Evolutionary conservation across 345 rosid species (phyloP), one percentile per base, ranked within the genome.

Genomic region (Citrus reticulata): DNA sequence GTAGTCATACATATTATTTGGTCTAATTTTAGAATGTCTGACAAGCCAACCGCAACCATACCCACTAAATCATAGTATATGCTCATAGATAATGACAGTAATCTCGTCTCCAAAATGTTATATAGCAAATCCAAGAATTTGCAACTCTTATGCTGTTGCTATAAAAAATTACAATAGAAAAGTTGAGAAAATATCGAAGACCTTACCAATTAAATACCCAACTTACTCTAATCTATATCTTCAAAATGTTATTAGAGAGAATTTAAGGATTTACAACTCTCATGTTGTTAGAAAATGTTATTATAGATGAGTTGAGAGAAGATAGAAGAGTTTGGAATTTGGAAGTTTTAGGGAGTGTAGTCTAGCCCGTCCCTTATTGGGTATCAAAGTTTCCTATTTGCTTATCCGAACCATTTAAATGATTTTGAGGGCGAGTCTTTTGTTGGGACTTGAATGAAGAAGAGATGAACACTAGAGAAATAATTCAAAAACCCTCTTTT

Each of bases 1-100:
- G 22, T 9, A 40, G 65, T 34, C 40, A 73, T 30, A 24, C 16
- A 64, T 8, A 58, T 51, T 40, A 65, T 72, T 54, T 6, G 8
- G 40, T 70, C 30, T 39, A 9, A 9, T 20, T 75, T 73, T 27
- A 40, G 72, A 57, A 75, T 58, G 62, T 73, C 62, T 64, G 68
- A 39, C 8, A 25, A n/a, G 16, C 67, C 37, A 78, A 70, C 46
- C 22, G 39, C 54, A 70, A 72, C 6, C 58, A 72, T 58, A 51
- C 60, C 25, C 59, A 57, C 57, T 58, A 32, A 82, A 46, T 35
- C 17, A 46, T 46, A 46, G 13, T 46, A 42, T 42, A 46, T 46
- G 51, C 51, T 46, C 17, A 46, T 46, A 46, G 51, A 46, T 10
- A 11, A 46, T 13, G 17, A 46, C 51, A 46, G 51, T n/a, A 69